phyloP scores from a whole-genome alignment of 2,329 filamentous ascomycete species.

The Thielaviopsis euricoi region DNA sequence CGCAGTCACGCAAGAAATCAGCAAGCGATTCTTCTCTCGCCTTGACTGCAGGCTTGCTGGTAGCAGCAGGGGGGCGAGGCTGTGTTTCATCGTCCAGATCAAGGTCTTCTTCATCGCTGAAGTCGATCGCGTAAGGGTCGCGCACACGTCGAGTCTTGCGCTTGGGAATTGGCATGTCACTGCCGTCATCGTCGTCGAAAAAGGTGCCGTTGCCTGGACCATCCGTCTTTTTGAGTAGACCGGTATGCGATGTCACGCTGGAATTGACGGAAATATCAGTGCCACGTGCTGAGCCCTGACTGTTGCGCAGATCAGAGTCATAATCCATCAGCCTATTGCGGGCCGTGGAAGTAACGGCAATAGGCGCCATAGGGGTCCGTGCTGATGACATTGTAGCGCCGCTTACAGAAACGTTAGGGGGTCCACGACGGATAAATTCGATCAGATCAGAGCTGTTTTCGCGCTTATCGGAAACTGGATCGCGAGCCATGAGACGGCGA shows the following conservation, averaged over 20 bases:
- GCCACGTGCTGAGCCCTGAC: constrained; percentile 37
- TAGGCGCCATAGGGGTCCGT: constrained; percentile 49
- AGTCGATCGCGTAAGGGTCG: constrained; percentile 88
- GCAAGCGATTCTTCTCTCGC: constrained; percentile 46
- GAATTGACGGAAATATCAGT: constrained; percentile 45
- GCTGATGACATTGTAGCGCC: constrained; percentile 76
- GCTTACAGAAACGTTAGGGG: constrained; percentile 39
- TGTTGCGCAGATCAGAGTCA: constrained; percentile 31
- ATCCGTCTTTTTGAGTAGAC: constrained; percentile 36
- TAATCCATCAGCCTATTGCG: constrained; percentile 8
- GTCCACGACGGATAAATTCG: constrained; percentile 85
- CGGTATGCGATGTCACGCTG: constrained; percentile 59
- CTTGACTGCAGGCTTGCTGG: constrained; percentile 23
- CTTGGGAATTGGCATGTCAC: constrained; percentile 43
- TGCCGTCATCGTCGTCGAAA: constrained; percentile 32
- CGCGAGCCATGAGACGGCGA: constrained; percentile 51
- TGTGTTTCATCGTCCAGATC: constrained; percentile 33
- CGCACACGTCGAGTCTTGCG: constrained; percentile 62
- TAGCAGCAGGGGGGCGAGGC: constrained; percentile 18
- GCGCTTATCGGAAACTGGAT: constrained; percentile 43
- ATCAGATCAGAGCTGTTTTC: constrained; percentile 74
- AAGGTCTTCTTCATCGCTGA: constrained; percentile 48
- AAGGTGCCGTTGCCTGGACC: constrained; percentile 20
- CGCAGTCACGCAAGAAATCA: constrained; percentile 55
- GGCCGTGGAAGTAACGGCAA: background rate